These are phyloP conservation scores for Avena insularis DNA, from an alignment of 176 grass and related monocot genomes.

Conservation along the genomic window DNA sequence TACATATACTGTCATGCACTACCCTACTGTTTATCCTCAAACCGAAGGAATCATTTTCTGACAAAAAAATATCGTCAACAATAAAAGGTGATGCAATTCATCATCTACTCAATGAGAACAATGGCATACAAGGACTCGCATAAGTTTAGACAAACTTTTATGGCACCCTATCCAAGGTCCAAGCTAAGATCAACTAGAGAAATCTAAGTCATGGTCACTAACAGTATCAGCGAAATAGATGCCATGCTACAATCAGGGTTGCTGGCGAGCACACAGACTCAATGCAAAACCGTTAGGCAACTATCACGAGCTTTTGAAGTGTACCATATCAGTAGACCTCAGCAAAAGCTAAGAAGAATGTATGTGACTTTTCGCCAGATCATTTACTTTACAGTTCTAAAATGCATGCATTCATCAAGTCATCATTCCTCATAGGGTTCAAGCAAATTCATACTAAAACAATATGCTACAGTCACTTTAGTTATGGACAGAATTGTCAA, in stretches of 20 bases:
- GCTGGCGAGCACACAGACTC: constrained; percentile 4
- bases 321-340: background rate
- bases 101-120: background rate
- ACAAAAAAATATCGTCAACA: background rate
- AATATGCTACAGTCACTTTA: background rate
- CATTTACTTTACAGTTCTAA: background rate
- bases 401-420: background rate
- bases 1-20: background rate
- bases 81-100: background rate
- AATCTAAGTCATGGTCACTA: background rate
- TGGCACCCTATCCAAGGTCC: background rate
- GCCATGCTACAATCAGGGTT: background rate
- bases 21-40: background rate
- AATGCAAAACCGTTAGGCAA: background rate
- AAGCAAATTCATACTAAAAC: background rate
- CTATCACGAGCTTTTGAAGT: background rate
- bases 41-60: background rate
- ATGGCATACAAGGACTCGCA: background rate
- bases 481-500: background rate
- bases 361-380: background rate
- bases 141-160: background rate
- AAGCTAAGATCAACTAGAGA: constrained; percentile 4
- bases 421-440: background rate
- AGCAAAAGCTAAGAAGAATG: background rate
- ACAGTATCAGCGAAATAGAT: background rate